Evolutionary conservation across 306 rosid genomes (phyloP).

Genomic region (Rosa lucieae): DNA sequence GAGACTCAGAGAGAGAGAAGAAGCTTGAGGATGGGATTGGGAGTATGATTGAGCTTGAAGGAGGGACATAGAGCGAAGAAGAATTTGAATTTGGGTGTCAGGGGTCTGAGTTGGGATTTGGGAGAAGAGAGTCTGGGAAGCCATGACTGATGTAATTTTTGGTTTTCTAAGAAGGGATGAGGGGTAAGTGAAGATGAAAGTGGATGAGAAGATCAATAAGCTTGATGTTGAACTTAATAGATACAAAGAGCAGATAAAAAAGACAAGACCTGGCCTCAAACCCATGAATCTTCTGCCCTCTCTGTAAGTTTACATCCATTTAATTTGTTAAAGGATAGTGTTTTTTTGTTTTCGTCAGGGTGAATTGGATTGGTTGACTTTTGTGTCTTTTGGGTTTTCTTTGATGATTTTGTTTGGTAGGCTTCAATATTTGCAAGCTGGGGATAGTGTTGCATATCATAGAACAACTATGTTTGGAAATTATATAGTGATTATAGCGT

Average conservation of each 20-base stretch:
- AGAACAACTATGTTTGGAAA: conserved; percentile 28
- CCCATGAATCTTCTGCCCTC: conserved; percentile 42
- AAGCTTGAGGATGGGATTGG: too few relatives aligned
- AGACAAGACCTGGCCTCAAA: neutral
- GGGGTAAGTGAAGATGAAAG: neutral
- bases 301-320: conserved; percentile 45
- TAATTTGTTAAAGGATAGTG: neutral
- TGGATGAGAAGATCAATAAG: too few relatives aligned
- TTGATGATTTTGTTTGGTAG: conserved; percentile 30
- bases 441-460: conserved; percentile 39
- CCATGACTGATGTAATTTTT: conserved; percentile 7
- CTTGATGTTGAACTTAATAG: too few relatives aligned
- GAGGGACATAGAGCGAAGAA: neutral
- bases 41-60: neutral
- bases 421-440: conserved; percentile 66
- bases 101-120: neutral
- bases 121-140: conserved; percentile 10
- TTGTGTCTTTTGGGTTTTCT: neutral
- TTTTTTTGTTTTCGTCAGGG: neutral
- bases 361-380: neutral
- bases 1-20: too few relatives aligned
- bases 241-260: too few relatives aligned
- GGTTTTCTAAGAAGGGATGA: neutral
- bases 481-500: too few relatives aligned
- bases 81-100: neutral